phyloP scores from a whole-genome alignment of 805 yeast species.

The Wickerhamomyces bisporus region DNA sequence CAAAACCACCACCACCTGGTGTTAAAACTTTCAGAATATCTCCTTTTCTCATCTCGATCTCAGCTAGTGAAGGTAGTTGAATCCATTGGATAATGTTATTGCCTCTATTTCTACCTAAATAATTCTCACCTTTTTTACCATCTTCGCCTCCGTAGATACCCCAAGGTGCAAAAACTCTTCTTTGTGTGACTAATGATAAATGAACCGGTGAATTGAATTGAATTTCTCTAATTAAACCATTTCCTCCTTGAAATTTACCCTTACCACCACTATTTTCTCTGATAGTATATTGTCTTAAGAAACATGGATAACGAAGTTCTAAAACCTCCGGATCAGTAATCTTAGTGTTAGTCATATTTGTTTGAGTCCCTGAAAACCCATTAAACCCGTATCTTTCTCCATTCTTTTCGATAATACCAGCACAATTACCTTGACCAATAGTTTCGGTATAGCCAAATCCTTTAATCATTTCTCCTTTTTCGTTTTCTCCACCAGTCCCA shows the following conservation, averaged over 20 bases:
- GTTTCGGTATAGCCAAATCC: slow-evolving; percentile 54
- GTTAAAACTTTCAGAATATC: slow-evolving; percentile 33
- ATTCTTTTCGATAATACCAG: slow-evolving; percentile 46
- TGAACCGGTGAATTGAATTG: slow-evolving; percentile 38
- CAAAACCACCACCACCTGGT: slow-evolving; percentile 45
- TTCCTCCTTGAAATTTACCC: slow-evolving; percentile 45
- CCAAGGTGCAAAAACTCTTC: slow-evolving; percentile 50
- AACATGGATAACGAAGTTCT: slow-evolving; percentile 47
- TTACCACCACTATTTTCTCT: slow-evolving; percentile 44
- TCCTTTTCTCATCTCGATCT: slow-evolving; percentile 31
- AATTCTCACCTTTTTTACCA: slow-evolving; percentile 44
- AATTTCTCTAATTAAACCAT: slow-evolving; percentile 46
- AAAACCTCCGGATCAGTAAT: slow-evolving; percentile 52
- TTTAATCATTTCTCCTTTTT: slow-evolving; percentile 35
- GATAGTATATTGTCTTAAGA: slow-evolving; percentile 39
- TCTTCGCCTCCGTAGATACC: slow-evolving; percentile 50
- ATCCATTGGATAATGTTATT: slow-evolving; percentile 29
- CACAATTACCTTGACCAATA: slow-evolving; percentile 53
- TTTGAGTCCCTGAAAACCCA: slow-evolving; percentile 49
- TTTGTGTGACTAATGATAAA: slow-evolving; percentile 42
- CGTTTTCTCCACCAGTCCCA: slow-evolving; percentile 41
- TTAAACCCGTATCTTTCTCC: slow-evolving; percentile 66
- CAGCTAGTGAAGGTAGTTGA: slow-evolving; percentile 29
- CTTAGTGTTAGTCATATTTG: slow-evolving; percentile 49
- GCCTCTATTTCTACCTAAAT: slow-evolving; percentile 29